phyloP scores from a whole-genome alignment of 805 yeast species.

The Nematodospora valgi region DNA sequence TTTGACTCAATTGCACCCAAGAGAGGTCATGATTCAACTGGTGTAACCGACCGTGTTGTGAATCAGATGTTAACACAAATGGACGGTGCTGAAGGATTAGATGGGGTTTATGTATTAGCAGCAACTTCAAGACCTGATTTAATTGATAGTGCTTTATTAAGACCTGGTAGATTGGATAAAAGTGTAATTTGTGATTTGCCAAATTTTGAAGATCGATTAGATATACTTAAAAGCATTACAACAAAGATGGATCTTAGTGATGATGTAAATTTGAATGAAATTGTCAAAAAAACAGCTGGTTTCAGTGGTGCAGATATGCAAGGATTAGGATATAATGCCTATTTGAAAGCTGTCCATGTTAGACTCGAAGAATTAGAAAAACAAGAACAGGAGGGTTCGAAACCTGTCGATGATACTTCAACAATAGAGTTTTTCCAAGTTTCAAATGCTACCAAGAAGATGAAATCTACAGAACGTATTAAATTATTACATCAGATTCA shows the following conservation, averaged over 20 bases:
- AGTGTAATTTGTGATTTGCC: slow-evolving; percentile 91
- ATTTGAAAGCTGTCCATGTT: slow-evolving; percentile 77
- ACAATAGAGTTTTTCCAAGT: slow-evolving; percentile 43
- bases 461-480: slow-evolving; percentile 39
- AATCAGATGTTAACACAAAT: slow-evolving; percentile 95
- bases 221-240: slow-evolving; percentile 60
- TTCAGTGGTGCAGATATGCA: slow-evolving; percentile 95
- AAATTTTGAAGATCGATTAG: slow-evolving; percentile 60
- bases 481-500: slow-evolving; percentile 42
- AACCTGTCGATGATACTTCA: slow-evolving; percentile 12
- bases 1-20: slow-evolving; percentile 97
- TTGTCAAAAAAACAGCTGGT: slow-evolving; percentile 66
- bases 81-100: slow-evolving; percentile 99
- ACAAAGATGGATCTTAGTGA: slow-evolving; percentile 55
- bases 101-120: slow-evolving; percentile 93
- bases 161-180: slow-evolving; percentile 96
- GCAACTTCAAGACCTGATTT: slow-evolving; percentile 96
- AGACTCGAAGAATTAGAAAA: slow-evolving; percentile 50
- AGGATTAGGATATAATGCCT: slow-evolving; percentile 88
- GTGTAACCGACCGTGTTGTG: slow-evolving; percentile 96
- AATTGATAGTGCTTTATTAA: slow-evolving; percentile 87
- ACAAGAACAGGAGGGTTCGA: slow-evolving; percentile 10
- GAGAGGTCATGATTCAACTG: slow-evolving; percentile 96
- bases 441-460: slow-evolving; percentile 21
- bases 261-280: slow-evolving; percentile 47